Evolutionary conservation across 768 basidiomycete genomes (phyloP), one percentile per base, ranked within the genome.

Genomic region (Russula emetica): DNA sequence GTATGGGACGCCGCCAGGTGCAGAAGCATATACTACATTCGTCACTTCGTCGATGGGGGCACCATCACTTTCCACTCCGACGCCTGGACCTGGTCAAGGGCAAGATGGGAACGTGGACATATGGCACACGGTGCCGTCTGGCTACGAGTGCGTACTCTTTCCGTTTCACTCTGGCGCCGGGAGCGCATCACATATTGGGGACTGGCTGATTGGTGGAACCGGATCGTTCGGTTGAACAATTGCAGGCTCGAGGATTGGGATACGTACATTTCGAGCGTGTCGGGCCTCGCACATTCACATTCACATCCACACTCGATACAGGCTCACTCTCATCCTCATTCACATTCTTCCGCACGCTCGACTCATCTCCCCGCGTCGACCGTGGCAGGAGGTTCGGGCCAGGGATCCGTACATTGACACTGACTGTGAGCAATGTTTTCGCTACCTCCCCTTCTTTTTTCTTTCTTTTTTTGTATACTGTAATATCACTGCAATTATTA

Each of bases 231-330:
- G 20, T 47, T 30, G 59, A 10, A 32, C 32, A 2, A 11, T 16
- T 30, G 20, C 30, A 68, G 67, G 61, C 55, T 66, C 47, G 66
- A 63, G 36, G 67, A 68, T 16, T 68, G 67, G 67, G 58, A 61
- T 45, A 49, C 61, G 55, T 68, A 68, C 56, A 60, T 68, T 22
- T 59, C 65, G 55, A 65, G 22, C 44, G 45, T 67, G 34, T 65
- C 66, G 5, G 61, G 67, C 11, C 54, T 66, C 40, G 26, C 58
- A 22, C 66, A 66, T 22, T 36, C 61, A 44, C 58, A 64, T 10
- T 9, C 60, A 22, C 28, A 32, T 16, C 14, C 53, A 42, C 58
- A 63, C 18, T 40, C 49, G 22, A 34, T 30, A 16, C 57, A 59
- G 45, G 8, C 42, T 16, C 62, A 63, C 5, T 0, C 45, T 11